Evolutionary conservation across 345 rosid species (phyloP), one percentile per base, ranked within the genome.

Genomic region (Citrus mangshanensis): DNA sequence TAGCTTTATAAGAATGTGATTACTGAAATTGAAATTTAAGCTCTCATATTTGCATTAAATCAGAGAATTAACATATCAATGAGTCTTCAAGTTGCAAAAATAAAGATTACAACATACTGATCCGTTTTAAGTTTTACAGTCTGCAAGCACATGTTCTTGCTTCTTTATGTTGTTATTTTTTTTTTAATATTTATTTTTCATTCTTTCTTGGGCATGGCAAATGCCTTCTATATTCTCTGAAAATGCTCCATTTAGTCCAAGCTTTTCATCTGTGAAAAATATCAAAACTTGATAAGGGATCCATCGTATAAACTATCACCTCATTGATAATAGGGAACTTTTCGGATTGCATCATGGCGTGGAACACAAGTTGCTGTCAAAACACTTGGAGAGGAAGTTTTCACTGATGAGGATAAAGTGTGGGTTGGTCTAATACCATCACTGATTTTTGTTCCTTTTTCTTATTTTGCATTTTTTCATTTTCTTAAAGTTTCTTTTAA

Each of bases 301-400:
- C 16, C 14, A 54, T 27, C 4, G 6, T 42, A 54, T 71, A 28
- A 73, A n/a, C 3, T 72, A 22, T 56, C 5, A n/a, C 12, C 34
- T 49, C 24, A 9, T 35, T 1, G 28, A 7, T 56, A 60, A 56
- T 81, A 92, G 98, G 96, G 98, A 84, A 93, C 96, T 62, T 93
- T 88, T 84, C 82, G 91, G 37, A 88, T 88, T 73, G 96, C 98
- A 63, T 84, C 84, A 65, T 93, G 96, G 98, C 91, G 98, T 69
- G 98, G 98, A 63, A 90, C 85, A 79, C 86, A 88, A 75, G 95
- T 93, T 77, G 98, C 96, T 77, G 96, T 93, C 42, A 93, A 93
- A 85, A 87, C 86, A 46, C 91, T 92, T 68, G 91, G 91, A 67
- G 96, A 93, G 82, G 95, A 90, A 68, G 89, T 92, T 82, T 84